Conservation (phyloP, 2,329 filamentous ascomycete genomes). For the Ophiocordyceps robertsii region DNA sequence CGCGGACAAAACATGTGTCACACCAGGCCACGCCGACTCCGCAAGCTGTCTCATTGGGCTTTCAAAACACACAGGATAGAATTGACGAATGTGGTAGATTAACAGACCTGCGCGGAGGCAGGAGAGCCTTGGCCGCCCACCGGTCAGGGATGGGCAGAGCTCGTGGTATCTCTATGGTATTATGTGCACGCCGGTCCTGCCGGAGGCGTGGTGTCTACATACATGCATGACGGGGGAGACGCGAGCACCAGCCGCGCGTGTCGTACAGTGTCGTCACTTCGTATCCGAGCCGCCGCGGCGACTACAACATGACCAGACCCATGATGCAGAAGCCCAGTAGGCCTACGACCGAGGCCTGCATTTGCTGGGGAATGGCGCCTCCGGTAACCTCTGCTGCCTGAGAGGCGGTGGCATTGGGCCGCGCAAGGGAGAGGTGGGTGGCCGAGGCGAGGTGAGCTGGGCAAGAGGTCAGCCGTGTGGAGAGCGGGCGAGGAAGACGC, state of each 20-base stretch:
- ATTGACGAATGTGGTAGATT: background rate
- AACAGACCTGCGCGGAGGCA: background rate
- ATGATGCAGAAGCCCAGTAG: conserved; percentile 23
- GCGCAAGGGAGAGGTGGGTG: conserved; percentile 3
- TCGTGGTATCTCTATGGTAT: conserved; percentile 5
- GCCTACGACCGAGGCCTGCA: conserved; percentile 20
- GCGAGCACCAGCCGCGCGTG: conserved; percentile 1
- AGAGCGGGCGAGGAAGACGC: background rate
- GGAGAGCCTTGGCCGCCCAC: background rate
- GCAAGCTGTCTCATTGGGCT: too few species aligned
- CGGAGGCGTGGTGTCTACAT: conserved; percentile 3
- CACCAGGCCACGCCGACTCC: too few species aligned
- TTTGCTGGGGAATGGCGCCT: conserved; percentile 17
- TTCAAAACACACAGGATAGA: too few species aligned
- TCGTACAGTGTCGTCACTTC: conserved; percentile 4
- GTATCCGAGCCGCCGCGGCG: background rate
- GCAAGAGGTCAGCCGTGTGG: background rate
- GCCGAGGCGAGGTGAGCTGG: conserved; percentile 3
- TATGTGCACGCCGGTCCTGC: conserved; percentile 4
- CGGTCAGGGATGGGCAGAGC: background rate
- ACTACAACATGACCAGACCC: conserved; percentile 19
- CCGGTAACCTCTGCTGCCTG: conserved; percentile 15
- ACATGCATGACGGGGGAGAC: background rate
- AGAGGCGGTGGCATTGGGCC: conserved; percentile 13
- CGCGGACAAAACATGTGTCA: too few species aligned